Percentiles rank a stretch among this genome's conserved stretches.
phyloP scores from a whole-genome alignment of 2,329 filamentous ascomycete genomes.

The Pseudogymnoascus sp. region DNA sequence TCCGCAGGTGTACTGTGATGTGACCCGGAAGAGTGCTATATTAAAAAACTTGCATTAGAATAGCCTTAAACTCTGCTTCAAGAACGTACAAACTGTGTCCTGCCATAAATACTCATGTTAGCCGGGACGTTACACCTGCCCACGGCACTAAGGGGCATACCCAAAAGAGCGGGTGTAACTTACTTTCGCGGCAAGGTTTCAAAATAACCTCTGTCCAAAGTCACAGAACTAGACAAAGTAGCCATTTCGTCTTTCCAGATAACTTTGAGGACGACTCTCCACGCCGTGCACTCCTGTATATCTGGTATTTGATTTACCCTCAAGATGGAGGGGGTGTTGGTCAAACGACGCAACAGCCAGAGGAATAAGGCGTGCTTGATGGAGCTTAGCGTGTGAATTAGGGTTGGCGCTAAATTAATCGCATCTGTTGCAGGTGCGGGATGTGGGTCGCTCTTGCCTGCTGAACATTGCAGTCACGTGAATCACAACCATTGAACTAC shows the following conservation, averaged over 20 bases:
- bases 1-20: slow-evolving; percentile 30
- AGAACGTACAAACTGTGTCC: slow-evolving; percentile 40
- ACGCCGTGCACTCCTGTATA: slow-evolving; percentile 2
- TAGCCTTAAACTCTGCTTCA: slow-evolving; percentile 4
- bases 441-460: neutral
- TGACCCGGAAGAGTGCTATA: slow-evolving; percentile 33
- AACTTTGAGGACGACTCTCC: neutral
- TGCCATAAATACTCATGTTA: neutral
- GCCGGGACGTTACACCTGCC: slow-evolving; percentile 2
- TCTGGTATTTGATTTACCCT: neutral
- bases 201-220: slow-evolving; percentile 51
- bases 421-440: slow-evolving; percentile 1
- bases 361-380: slow-evolving; percentile 6
- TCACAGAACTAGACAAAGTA: slow-evolving; percentile 34
- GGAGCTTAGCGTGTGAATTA: neutral
- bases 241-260: slow-evolving; percentile 4
- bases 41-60: slow-evolving; percentile 9
- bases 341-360: neutral
- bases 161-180: slow-evolving; percentile 24
- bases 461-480: neutral
- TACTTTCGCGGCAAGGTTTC: slow-evolving; percentile 54
- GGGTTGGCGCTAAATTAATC: slow-evolving; percentile 9
- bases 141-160: neutral
- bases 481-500: too few relatives aligned
- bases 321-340: neutral